These are phyloP conservation scores for Fusarium illudens DNA, from an alignment of 2,329 filamentous ascomycete genomes.

Conservation along the genomic window DNA sequence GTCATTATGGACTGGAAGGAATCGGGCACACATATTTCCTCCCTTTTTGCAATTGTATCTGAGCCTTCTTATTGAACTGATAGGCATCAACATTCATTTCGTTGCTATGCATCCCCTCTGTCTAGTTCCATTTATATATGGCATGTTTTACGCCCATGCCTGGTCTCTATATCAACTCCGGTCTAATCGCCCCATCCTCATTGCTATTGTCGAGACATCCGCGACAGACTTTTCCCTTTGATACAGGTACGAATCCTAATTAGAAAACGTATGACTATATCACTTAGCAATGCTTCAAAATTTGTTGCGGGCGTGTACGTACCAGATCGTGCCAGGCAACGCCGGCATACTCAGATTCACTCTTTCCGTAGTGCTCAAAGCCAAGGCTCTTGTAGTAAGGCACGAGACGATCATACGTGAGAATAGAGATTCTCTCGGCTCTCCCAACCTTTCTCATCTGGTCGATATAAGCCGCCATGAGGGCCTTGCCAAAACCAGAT, in stretches of 20 bases:
- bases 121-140: background rate
- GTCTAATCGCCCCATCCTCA: background rate
- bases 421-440: constrained; percentile 41
- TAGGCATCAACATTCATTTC: background rate
- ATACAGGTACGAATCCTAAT: background rate
- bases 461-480: constrained; percentile 36
- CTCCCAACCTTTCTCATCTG: constrained; percentile 24
- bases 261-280: background rate
- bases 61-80: background rate
- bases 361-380: constrained; percentile 45
- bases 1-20: no score
- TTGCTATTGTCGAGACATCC: background rate
- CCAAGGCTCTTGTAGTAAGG: constrained; percentile 45
- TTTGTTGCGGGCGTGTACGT: background rate
- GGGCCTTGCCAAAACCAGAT: constrained; percentile 39
- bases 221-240: background rate
- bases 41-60: no score
- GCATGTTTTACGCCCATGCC: background rate
- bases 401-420: constrained; percentile 44
- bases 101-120: background rate
- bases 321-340: constrained; percentile 46
- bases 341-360: constrained; percentile 42
- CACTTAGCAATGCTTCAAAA: background rate
- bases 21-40: no score
- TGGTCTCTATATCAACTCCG: background rate